Evolutionary conservation across 495 filamentous ascomycete species (phyloP).

Genomic region (Penicillium diatomitis): DNA sequence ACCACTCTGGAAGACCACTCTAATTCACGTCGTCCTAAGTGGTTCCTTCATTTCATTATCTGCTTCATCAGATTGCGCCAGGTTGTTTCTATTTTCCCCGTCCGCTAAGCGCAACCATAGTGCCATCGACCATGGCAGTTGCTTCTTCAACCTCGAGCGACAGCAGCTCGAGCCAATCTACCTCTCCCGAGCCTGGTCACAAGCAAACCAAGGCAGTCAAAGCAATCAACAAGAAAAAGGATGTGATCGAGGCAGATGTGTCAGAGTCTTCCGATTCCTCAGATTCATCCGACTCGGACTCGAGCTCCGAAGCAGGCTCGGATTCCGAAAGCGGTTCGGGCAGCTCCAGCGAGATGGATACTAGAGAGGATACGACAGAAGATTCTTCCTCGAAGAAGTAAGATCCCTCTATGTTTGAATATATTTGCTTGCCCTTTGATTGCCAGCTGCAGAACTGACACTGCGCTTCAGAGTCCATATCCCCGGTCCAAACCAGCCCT

Average conservation of each 20-base stretch:
- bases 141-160: slow-evolving; percentile 19
- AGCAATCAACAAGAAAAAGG: slow-evolving; percentile 19
- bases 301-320: slow-evolving; percentile 18
- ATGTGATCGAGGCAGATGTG: slow-evolving; percentile 7
- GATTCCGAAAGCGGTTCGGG: slow-evolving; percentile 20
- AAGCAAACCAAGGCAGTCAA: slow-evolving; percentile 21
- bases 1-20: too few relatives aligned
- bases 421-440: too few relatives aligned
- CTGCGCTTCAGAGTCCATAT: slow-evolving; percentile 4
- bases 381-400: slow-evolving; percentile 17
- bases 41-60: too few relatives aligned
- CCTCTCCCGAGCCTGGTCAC: slow-evolving; percentile 20
- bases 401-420: background rate
- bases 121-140: slow-evolving; percentile 21
- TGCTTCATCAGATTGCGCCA: too few relatives aligned
- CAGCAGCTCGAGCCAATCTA: slow-evolving; percentile 23
- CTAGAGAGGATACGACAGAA: slow-evolving; percentile 13
- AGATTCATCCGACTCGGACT: slow-evolving; percentile 16
- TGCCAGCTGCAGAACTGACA: too few relatives aligned
- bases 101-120: background rate
- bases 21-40: too few relatives aligned
- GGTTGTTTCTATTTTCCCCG: too few relatives aligned
- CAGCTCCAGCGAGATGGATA: slow-evolving; percentile 28
- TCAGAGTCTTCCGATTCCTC: slow-evolving; percentile 7
- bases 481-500: slow-evolving; percentile 20